Conservation (phyloP, 768 basidiomycete genomes). For the Russula olivacea region DNA sequence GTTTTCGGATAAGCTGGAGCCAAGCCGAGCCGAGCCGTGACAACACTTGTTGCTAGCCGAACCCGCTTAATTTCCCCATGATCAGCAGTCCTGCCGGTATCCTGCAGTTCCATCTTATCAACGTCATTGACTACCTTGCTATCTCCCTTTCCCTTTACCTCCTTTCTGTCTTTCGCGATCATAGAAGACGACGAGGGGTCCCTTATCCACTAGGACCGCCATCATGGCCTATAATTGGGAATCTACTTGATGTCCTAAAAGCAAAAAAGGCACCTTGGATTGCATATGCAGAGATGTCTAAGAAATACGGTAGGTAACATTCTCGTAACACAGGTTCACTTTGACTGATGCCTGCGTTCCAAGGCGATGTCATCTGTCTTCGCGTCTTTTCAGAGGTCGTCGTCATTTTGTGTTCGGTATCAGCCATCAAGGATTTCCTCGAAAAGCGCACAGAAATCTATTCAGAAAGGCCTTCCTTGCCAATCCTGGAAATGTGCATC, state of each 20-base stretch:
- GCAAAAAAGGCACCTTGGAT: background rate
- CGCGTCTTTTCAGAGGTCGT: slow-evolving; percentile 42
- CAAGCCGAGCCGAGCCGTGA: too few relatives aligned
- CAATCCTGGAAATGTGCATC: slow-evolving; percentile 4
- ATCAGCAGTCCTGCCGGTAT: background rate
- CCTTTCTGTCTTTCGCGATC: background rate
- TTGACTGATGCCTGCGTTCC: background rate
- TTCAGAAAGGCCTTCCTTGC: slow-evolving; percentile 10
- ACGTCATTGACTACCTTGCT: background rate
- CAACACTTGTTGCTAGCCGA: too few relatives aligned
- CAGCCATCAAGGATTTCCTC: slow-evolving; percentile 44
- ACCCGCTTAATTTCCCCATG: too few relatives aligned
- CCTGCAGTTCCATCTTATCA: background rate
- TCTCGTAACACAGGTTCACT: too few relatives aligned
- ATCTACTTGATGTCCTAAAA: background rate
- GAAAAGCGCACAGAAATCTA: slow-evolving; percentile 44
- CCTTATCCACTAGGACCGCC: slow-evolving; percentile 10
- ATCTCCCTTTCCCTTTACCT: background rate
- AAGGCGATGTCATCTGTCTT: slow-evolving; percentile 20
- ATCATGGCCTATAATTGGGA: slow-evolving; percentile 2
- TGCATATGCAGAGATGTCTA: background rate
- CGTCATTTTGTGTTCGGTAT: slow-evolving; percentile 44
- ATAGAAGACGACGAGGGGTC: slow-evolving; percentile 1
- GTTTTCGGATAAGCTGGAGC: too few relatives aligned
- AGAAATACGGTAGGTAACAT: background rate